Evolutionary conservation across 257 asterid genomes (phyloP), one percentile per base, ranked within the genome.

Genomic region (Capsicum pubescens): DNA sequence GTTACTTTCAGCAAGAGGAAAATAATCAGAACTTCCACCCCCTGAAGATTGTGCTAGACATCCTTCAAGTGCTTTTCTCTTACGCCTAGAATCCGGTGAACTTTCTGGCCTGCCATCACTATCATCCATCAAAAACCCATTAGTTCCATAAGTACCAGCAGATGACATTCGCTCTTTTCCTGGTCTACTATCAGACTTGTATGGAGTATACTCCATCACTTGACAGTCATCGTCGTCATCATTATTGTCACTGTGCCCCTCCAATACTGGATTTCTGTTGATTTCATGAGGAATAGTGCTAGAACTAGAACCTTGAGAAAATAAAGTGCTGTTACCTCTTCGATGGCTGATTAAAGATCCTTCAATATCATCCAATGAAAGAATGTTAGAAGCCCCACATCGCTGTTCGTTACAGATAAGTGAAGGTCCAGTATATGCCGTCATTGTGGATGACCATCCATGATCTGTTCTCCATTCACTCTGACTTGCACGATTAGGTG

Each of bases 41-140:
- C 93, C 93, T 57, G 97, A 91, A 39, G 99, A 87, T 83, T 91
- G 99, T 46, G 93, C 97, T 4, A 52, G 81, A 56, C 86, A 89
- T 60, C 84, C 90, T 85, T 94, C 99, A 35, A 89, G 87, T 80
- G 94, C 84, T 86, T 94, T 94, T 86, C 99, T 91, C 91, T 95
- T 95, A 86, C 96, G 94, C 13, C 87, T 90, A 56, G 92, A 89
- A 78, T 93, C 95, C 68, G 88, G 9, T 66, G 95, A 89, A 88
- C 84, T 85, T 21, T 89, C 92, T 66, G 89, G 85, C 82, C 90
- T 84, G 79, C 86, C 88, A 81, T 89, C 96, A 72, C 84, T 85
- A 78, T 86, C 92, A 80, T 85, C 90, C 81, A 86, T 42, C 54
- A 46, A 60, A 81, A 63, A 90, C 63, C 90, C 91, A 86, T 89